Evolutionary conservation across 2,329 filamentous ascomycete species (phyloP).

Genomic region (Fusarium miscanthi): DNA sequence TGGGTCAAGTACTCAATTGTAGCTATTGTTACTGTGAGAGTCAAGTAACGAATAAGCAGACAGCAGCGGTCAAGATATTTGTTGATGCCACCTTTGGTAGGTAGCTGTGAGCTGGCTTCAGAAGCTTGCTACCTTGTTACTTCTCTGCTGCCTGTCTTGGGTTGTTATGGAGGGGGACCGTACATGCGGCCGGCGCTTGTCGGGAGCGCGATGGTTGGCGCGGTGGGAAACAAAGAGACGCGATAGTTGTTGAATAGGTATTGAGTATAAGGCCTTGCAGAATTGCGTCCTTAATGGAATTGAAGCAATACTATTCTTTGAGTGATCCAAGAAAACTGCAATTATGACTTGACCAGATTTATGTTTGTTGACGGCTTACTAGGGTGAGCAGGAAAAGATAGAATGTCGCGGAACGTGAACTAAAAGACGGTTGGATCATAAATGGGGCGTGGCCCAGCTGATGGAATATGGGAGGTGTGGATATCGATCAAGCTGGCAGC

Average conservation of each 20-base stretch:
- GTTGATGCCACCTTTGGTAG: constrained; percentile 32
- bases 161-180: constrained; percentile 34
- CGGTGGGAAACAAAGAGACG: constrained; percentile 38
- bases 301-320: neutral
- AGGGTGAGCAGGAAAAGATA: constrained; percentile 5
- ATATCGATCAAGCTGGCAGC: constrained; percentile 22
- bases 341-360: neutral
- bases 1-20: constrained; percentile 27
- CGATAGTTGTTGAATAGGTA: constrained; percentile 9
- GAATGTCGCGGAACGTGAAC: constrained; percentile 5
- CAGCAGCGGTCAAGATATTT: constrained; percentile 29
- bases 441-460: constrained; percentile 30
- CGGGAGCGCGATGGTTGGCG: constrained; percentile 42
- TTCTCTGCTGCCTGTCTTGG: constrained; percentile 12
- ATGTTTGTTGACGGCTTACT: neutral
- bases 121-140: constrained; percentile 14
- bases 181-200: constrained; percentile 45
- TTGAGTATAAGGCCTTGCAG: neutral
- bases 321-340: neutral
- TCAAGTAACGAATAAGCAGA: constrained; percentile 21
- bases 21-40: constrained; percentile 29
- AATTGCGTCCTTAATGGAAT: neutral
- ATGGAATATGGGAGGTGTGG: constrained; percentile 31
- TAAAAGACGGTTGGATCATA: constrained; percentile 20
- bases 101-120: constrained; percentile 32